Conservation (phyloP, 169 alveolate species). For the Cryptosporidium felis region DNA sequence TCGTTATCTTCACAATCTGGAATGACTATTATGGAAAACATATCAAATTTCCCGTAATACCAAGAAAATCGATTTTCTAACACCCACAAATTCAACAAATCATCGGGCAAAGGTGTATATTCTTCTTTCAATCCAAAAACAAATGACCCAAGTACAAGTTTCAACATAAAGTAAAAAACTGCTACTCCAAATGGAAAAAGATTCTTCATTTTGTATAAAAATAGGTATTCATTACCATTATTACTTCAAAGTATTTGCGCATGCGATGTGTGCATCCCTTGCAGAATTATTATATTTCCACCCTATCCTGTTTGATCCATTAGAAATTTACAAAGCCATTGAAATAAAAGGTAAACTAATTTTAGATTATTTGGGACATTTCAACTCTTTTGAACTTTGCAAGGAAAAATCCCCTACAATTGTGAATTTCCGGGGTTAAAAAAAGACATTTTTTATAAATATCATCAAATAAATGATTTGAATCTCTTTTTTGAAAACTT, state of each 20-base stretch:
- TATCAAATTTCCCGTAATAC: conserved; percentile 20
- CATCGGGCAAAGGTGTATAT: conserved; percentile 1
- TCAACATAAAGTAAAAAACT: conserved; percentile 3
- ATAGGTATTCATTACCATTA: background rate
- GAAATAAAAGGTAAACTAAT: too few species aligned
- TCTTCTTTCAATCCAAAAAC: conserved; percentile 50
- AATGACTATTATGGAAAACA: conserved; percentile 4
- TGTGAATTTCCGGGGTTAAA: conserved; percentile 64
- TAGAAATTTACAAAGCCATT: too few species aligned
- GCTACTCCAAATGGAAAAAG: background rate
- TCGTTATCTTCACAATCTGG: conserved; percentile 49
- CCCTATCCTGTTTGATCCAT: background rate
- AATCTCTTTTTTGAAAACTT: background rate
- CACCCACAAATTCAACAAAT: conserved; percentile 10
- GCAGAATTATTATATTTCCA: background rate
- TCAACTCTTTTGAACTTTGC: conserved; percentile 68
- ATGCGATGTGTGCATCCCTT: conserved; percentile 2
- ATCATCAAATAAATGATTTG: background rate
- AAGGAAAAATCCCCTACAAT: conserved; percentile 77
- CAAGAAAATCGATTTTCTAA: conserved; percentile 25
- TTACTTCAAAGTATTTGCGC: background rate
- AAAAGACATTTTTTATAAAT: background rate
- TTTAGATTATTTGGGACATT: too few species aligned
- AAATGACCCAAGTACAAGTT: background rate
- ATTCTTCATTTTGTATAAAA: conserved; percentile 5